These are phyloP conservation scores for Fraxinus quadrangulata DNA, from an alignment of 257 asterid genomes.

Conservation along the genomic window DNA sequence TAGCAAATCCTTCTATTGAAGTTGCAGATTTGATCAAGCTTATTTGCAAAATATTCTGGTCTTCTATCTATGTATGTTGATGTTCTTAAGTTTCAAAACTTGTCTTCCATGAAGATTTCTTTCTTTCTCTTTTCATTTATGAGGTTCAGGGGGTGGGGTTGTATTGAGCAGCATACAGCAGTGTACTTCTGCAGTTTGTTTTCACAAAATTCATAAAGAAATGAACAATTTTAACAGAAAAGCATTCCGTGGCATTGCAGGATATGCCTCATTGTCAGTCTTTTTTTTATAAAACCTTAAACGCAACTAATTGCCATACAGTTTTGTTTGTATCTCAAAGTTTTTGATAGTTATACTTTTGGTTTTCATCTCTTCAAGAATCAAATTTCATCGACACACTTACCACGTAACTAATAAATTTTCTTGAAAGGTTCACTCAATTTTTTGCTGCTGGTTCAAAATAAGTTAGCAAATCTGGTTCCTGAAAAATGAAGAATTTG, in stretches of 20 bases:
- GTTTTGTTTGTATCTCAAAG: not conserved
- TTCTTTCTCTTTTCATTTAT: slow-evolving; percentile 14
- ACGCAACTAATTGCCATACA: not conserved
- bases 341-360: not conserved
- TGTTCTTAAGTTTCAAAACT: slow-evolving; percentile 3
- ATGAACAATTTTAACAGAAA: not conserved
- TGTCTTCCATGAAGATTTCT: not conserved
- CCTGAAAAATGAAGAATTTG: slow-evolving; percentile 12
- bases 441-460: not conserved
- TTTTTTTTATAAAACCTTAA: not conserved
- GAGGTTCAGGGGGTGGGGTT: not conserved
- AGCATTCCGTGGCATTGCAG: not conserved
- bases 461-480: not conserved
- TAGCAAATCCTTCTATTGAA: slow-evolving; percentile 72
- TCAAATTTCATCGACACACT: not conserved
- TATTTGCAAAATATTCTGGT: slow-evolving; percentile 96
- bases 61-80: slow-evolving; percentile 79
- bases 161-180: slow-evolving; percentile 5
- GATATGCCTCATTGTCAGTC: slow-evolving; percentile 4
- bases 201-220: slow-evolving; percentile 1
- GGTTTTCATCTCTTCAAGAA: not conserved
- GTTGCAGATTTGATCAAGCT: slow-evolving; percentile 93
- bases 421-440: not conserved
- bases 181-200: not conserved
- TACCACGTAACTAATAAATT: not conserved